Evolutionary conservation across 257 asterid genomes (phyloP).

Genomic region (Leptodermis oblonga): DNA sequence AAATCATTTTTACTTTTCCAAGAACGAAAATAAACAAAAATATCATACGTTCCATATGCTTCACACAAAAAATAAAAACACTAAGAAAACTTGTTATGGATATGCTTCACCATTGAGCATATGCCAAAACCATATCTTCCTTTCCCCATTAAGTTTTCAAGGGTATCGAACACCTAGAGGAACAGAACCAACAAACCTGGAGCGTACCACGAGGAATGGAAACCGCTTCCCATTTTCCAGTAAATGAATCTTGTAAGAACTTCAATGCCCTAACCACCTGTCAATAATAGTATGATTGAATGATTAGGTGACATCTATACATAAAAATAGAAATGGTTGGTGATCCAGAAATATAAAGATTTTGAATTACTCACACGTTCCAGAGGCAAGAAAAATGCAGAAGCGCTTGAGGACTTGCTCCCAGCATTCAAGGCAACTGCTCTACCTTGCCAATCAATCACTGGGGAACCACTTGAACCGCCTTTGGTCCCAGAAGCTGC

Average conservation of each 20-base stretch:
- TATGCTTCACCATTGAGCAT: not conserved
- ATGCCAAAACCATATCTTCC: not conserved
- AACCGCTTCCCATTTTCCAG: constrained; percentile 72
- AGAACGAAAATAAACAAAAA: not conserved
- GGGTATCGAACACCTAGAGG: constrained; percentile 15
- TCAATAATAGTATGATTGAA: constrained; percentile 10
- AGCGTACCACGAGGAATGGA: constrained; percentile 98
- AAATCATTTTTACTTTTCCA: not conserved
- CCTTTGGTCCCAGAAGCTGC: constrained; percentile 99
- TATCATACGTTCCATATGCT: not conserved
- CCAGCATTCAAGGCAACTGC: constrained; percentile 99
- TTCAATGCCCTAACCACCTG: constrained; percentile 93
- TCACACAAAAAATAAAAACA: not conserved
- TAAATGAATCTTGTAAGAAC: constrained; percentile 55
- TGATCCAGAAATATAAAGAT: not conserved
- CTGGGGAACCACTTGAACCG: constrained; percentile 99
- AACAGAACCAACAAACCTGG: constrained; percentile 77
- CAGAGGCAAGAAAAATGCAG: constrained; percentile 96
- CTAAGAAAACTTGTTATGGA: not conserved
- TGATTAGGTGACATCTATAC: not conserved
- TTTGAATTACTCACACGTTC: constrained; percentile 66
- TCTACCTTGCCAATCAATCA: constrained; percentile 98
- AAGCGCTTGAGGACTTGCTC: constrained; percentile 95
- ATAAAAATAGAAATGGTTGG: not conserved
- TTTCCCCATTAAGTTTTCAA: not conserved